A percentile compares a stretch with the other conserved stretches of the same genome.
Evolutionary conservation across 1,284 basidiomycete genomes (phyloP).

Genomic region (Gomphus bonarii): DNA sequence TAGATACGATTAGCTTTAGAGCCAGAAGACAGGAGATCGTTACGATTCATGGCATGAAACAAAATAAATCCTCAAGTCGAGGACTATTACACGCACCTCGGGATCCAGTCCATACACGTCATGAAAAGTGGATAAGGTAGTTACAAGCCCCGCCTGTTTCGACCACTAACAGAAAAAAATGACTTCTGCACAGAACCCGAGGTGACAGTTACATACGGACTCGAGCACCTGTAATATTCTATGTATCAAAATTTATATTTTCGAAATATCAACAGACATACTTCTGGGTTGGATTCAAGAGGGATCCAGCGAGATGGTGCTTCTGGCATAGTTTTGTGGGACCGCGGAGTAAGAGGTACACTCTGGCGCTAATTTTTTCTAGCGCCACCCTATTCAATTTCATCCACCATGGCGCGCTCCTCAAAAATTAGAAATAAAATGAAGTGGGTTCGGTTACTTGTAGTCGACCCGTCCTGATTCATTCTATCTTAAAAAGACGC

Average conservation of each 20-base stretch:
- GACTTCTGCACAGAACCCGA: conserved; percentile 16
- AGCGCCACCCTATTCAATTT: background rate
- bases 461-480: background rate
- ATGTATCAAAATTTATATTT: background rate
- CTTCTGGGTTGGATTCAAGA: conserved; percentile 69
- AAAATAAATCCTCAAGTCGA: background rate
- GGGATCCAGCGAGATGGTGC: conserved; percentile 48
- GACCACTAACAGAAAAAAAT: conserved; percentile 59
- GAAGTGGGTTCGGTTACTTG: conserved; percentile 30
- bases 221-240: conserved; percentile 37
- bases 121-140: conserved; percentile 49
- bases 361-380: background rate
- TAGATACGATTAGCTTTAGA: background rate
- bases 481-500: conserved; percentile 23
- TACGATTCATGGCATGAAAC: background rate
- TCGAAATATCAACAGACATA: conserved; percentile 20
- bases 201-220: conserved; percentile 24
- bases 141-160: conserved; percentile 57
- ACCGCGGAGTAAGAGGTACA: background rate
- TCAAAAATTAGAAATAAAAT: conserved; percentile 67
- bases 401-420: conserved; percentile 3
- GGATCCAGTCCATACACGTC: conserved; percentile 79
- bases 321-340: background rate
- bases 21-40: background rate
- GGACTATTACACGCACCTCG: conserved; percentile 36